These are phyloP conservation scores for Favolaschia claudopus DNA, from an alignment of 768 basidiomycete species.

Conservation along the genomic window DNA sequence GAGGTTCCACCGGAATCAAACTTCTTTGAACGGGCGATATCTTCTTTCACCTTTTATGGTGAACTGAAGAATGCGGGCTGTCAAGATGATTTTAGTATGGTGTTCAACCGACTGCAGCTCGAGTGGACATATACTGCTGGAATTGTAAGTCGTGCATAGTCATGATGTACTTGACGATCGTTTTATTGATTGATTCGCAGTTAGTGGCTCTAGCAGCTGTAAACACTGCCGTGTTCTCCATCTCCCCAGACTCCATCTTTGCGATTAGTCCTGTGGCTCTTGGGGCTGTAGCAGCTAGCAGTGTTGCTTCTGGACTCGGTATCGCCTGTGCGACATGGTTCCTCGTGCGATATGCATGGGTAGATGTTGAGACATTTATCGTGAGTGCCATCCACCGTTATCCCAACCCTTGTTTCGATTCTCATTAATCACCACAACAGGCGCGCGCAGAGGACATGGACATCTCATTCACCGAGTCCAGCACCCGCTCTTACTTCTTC, in stretches of 20 bases:
- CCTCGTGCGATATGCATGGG: slow-evolving; percentile 66
- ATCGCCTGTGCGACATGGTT: slow-evolving; percentile 72
- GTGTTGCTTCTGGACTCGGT: slow-evolving; percentile 69
- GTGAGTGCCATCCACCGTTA: slow-evolving; percentile 42
- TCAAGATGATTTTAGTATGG: slow-evolving; percentile 59
- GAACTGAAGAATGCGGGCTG: slow-evolving; percentile 56
- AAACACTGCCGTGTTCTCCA: slow-evolving; percentile 69
- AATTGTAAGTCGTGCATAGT: slow-evolving; percentile 48
- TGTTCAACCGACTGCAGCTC: slow-evolving; percentile 54
- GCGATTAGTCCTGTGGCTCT: slow-evolving; percentile 53
- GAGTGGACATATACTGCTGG: slow-evolving; percentile 78
- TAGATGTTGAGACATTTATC: slow-evolving; percentile 57
- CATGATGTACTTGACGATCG: not conserved
- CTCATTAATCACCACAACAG: slow-evolving; percentile 35
- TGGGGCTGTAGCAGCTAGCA: slow-evolving; percentile 63
- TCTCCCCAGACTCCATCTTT: slow-evolving; percentile 62
- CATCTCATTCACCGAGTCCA: slow-evolving; percentile 8
- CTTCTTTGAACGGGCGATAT: slow-evolving; percentile 47
- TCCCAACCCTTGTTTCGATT: not conserved
- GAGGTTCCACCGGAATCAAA: slow-evolving; percentile 35
- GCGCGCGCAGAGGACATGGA: slow-evolving; percentile 59
- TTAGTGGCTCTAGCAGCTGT: slow-evolving; percentile 67
- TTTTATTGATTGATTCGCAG: slow-evolving; percentile 36
- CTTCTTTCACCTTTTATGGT: slow-evolving; percentile 62
- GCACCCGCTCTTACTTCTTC: slow-evolving; percentile 66